Base-by-base conservation (phyloP, 2,329 filamentous ascomycete genomes). In the Botrytis deweyae region DNA sequence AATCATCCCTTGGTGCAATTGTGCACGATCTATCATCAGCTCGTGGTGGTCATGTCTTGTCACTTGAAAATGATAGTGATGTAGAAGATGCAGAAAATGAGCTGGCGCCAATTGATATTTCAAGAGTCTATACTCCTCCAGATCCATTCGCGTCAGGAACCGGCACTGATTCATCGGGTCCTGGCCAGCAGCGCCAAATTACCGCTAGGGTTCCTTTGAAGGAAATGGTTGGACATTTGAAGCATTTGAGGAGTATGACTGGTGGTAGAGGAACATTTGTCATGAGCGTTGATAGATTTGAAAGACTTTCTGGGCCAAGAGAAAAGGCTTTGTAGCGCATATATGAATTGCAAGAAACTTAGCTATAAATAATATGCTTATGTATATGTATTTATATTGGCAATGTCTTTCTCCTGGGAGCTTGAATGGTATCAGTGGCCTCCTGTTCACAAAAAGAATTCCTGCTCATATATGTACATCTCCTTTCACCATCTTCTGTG, bases 181-280 rank as follows among this genome's bases (percentile, higher is more conserved):
- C 80, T 49, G 80, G 80, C 6, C 82, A 86, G 46, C 88, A 89
- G 74, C 82, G 87, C 73, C 87, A 91, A 68, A 93, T 99, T 77
- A 90, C 92, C 18, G 96, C 95, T 36, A 90, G 93, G 79, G 95
- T 98, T 42, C 96, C 96, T 46, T 86, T 98, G 79, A 97, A 96
- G 83, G 95, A 98, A 83, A 98, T 98, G 93, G 91, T 98, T 52
- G 93, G 95, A 61, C 99, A 98, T 82, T 86, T 98, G 78, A 93
- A 94, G 81, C 93, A 97, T 81, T 83, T 99, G 76, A 87, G 96
- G 70, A 95, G 93, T 83, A 87, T 97, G 85, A 99, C 95, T 5
- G 93, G 92, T 4, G 96, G 96, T 0, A 87, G 96, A 72, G 91
- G 91, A 0, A 93, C 91, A 2, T 93, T 93, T 81, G 89, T 93